Evolutionary conservation across 805 yeast genomes (phyloP).

Genomic region (Starmerella sirachaensis): DNA sequence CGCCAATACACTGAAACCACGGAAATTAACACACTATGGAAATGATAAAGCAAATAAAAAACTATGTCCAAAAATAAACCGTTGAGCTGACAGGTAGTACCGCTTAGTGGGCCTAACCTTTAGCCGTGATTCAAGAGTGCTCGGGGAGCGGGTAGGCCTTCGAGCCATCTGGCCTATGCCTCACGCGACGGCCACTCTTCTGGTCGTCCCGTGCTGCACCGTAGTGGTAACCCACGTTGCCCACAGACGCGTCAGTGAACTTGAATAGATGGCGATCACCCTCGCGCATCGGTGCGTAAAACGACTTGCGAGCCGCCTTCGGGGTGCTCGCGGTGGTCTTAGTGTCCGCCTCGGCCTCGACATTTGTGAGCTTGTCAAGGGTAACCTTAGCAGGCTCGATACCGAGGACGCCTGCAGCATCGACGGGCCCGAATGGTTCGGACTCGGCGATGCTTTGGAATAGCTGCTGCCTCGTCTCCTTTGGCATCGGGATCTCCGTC

Average conservation of each 20-base stretch:
- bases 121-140: constrained; percentile 19
- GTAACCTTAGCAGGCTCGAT: constrained; percentile 82
- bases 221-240: constrained; percentile 80
- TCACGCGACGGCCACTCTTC: constrained; percentile 55
- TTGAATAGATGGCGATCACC: constrained; percentile 65
- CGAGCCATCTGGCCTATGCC: constrained; percentile 23
- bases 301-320: constrained; percentile 25
- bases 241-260: constrained; percentile 68
- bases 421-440: constrained; percentile 91
- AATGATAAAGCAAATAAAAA: no score
- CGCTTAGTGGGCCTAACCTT: no score
- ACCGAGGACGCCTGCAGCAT: constrained; percentile 75
- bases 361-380: constrained; percentile 42
- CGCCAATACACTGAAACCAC: constrained; percentile 7
- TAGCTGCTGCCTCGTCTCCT: constrained; percentile 66
- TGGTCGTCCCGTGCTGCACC: constrained; percentile 84
- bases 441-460: constrained; percentile 85
- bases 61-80: no score
- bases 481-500: constrained; percentile 89
- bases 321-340: constrained; percentile 27
- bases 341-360: constrained; percentile 14
- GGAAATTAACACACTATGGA: no score
- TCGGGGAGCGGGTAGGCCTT: constrained; percentile 22
- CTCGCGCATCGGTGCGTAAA: constrained; percentile 46
- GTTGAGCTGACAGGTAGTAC: no score